Evolutionary conservation across 1,139 yeast species (phyloP), one percentile per base, ranked within the genome.

Genomic region (Magnusiomyces ingens): DNA sequence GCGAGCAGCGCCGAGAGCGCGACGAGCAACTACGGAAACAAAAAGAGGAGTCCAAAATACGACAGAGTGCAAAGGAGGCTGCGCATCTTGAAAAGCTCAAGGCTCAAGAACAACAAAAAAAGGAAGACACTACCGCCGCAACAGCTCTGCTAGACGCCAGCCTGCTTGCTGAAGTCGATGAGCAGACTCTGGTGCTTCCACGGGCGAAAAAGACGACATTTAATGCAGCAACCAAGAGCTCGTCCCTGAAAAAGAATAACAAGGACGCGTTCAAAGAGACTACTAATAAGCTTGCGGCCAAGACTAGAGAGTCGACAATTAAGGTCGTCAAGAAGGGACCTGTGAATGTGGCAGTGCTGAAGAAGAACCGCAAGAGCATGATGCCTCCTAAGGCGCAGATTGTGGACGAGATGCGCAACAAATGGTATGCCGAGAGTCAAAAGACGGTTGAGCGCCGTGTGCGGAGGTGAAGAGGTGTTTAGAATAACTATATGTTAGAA

Each of bases 331-430:
- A 45, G 40, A 45, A 45, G 29, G 48, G 48, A 5, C 48, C 48
- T 17, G 48, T 45, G 5, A 35, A 21, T n/a, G 48, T 45, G 15
- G 35, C 48, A 2, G 48, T 45, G 38, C 15, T 45, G 21, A 45
- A 45, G 40, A 45, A 32, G 18, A 35, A 35, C n/a, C 35, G 40
- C 17, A 45, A 45, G 48, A 45, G 48, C 41, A 19, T 45, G 41
- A 45, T 45, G 48, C 48, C 48, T 6, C 48, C 48, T 29, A 45
- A 45, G 48, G 35, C 48, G 19, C 48, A 45, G 15, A 22, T 45
- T 32, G 36, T 45, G 35, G 48, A 45, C 13, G 29, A 45, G 15
- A 13, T 45, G 13, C 35, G 40, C 15, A 22, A 36, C 29, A 45
- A 35, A n/a, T 45, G 48, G 48, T 45, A 45, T 19, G n/a, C 35